Evolutionary conservation across 352 stramenopile genomes (phyloP), one percentile per base, ranked within the genome.

Genomic region (Phytophthora pistaciae): DNA sequence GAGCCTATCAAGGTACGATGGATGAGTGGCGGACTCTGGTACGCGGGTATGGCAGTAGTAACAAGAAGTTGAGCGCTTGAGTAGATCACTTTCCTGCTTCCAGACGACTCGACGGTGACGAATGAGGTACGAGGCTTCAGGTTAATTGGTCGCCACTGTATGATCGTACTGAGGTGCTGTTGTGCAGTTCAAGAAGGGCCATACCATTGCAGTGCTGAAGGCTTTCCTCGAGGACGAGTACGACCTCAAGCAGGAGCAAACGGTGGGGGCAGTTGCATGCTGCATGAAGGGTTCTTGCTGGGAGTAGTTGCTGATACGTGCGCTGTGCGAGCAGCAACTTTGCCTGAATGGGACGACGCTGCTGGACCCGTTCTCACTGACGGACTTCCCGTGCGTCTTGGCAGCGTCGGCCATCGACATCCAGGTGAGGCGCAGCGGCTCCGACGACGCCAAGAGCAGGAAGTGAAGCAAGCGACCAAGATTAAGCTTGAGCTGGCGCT

Each of bases 351-450:
- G 70, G 6, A 61, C 60, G 9, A 9, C 76, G 1, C 82, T 92
- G 72, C 75, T 92, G 38, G 84, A 92, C 55, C 84, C 84, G 14
- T 84, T 91, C 42, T 90, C 82, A 14, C 70, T 90, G 48, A 92
- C 82, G 4, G 84, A 92, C 66, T 92, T 92, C 68, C 66, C 77
- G 3, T 60, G 56, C 9, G 72, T 89, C 14, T 65, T 84, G 44
- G 64, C 67, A 1, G 74, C 80, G 1, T 62, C 56, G 29, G 64
- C 66, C 27, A 78, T 90, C 57, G 68, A 83, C 16, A 78, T 91
- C 50, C 65, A 77, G 62, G 84, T 90, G 58, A 79, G 75, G 2
- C 65, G 69, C 20, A 49, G 27, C 50, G 64, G 48, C 54, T 65
- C 64, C 16, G 40, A 49, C 10, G 33, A 60, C 10, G 31, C 46